These are phyloP conservation scores for Podospora tetraspora DNA, from an alignment of 495 filamentous ascomycete genomes.

Conservation along the genomic window DNA sequence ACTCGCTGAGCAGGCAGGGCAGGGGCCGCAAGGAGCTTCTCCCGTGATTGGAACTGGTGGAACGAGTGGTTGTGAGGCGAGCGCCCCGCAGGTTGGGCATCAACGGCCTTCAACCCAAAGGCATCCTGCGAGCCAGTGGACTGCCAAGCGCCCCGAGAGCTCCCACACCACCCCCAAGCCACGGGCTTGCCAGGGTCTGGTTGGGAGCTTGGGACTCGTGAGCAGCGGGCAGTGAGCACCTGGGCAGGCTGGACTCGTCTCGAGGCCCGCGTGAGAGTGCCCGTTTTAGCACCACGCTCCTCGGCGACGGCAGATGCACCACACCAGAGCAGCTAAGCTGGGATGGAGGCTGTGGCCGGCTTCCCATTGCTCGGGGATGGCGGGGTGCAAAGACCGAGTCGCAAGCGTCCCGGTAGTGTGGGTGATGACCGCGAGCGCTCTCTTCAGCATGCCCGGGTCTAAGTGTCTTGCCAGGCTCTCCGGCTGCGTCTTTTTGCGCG, in stretches of 20 bases:
- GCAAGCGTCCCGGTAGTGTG: not conserved
- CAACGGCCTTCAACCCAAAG: slow-evolving; percentile 35
- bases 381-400: slow-evolving; percentile 17
- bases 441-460: not conserved
- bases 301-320: slow-evolving; percentile 3
- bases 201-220: slow-evolving; percentile 18
- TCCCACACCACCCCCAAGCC: slow-evolving; percentile 24
- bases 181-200: slow-evolving; percentile 21
- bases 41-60: slow-evolving; percentile 25
- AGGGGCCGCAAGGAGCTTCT: slow-evolving; percentile 12
- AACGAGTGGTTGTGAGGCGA: slow-evolving; percentile 29
- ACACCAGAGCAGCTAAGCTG: slow-evolving; percentile 15
- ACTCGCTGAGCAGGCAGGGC: not conserved
- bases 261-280: slow-evolving; percentile 17
- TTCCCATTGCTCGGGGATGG: slow-evolving; percentile 19
- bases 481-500: slow-evolving; percentile 1
- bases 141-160: slow-evolving; percentile 23
- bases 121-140: slow-evolving; percentile 24
- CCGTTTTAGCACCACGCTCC: slow-evolving; percentile 18
- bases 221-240: slow-evolving; percentile 11
- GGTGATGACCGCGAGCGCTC: not conserved
- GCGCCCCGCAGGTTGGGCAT: slow-evolving; percentile 35
- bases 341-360: not conserved
- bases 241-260: slow-evolving; percentile 1
- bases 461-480: not conserved